These are phyloP conservation scores for Acer yangbiense DNA, from an alignment of 345 rosid species.

Conservation along the genomic window DNA sequence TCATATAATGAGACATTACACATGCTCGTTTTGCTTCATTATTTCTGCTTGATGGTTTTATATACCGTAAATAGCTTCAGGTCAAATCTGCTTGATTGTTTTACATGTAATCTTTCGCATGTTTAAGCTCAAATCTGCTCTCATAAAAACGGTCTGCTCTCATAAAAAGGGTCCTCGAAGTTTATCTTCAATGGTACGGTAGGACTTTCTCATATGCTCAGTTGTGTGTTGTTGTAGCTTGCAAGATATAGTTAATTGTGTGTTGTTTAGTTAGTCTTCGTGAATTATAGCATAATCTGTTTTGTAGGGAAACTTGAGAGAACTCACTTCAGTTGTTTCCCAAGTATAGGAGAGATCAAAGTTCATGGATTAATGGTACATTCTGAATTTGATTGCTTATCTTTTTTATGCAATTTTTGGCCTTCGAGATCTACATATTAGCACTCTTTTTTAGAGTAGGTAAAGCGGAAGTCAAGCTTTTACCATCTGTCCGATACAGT, in stretches of 20 bases:
- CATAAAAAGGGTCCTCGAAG: too few relatives aligned
- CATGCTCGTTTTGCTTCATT: not conserved
- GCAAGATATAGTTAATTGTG: too few relatives aligned
- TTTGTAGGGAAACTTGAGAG: slow-evolving; percentile 58
- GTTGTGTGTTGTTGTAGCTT: too few relatives aligned
- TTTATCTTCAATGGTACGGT: not conserved
- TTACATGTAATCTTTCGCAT: too few relatives aligned
- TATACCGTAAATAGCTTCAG: too few relatives aligned
- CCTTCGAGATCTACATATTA: not conserved
- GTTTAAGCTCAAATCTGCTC: too few relatives aligned
- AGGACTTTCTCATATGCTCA: not conserved
- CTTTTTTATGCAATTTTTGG: not conserved
- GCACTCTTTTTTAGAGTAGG: slow-evolving; percentile 30
- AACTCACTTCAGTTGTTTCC: slow-evolving; percentile 46
- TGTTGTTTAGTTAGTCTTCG: too few relatives aligned
- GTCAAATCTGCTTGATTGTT: too few relatives aligned
- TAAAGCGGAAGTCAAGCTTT: slow-evolving; percentile 40
- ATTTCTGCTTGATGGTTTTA: not conserved
- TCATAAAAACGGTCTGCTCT: too few relatives aligned
- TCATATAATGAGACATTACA: too few relatives aligned
- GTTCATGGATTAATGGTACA: slow-evolving; percentile 55
- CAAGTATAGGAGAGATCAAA: slow-evolving; percentile 47
- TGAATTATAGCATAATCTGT: not conserved
- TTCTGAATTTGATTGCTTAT: not conserved
- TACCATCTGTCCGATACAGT: slow-evolving; percentile 48